These are phyloP conservation scores for Tetratostichococcus sp. DNA, from an alignment of 139 green algal species.

Conservation along the genomic window DNA sequence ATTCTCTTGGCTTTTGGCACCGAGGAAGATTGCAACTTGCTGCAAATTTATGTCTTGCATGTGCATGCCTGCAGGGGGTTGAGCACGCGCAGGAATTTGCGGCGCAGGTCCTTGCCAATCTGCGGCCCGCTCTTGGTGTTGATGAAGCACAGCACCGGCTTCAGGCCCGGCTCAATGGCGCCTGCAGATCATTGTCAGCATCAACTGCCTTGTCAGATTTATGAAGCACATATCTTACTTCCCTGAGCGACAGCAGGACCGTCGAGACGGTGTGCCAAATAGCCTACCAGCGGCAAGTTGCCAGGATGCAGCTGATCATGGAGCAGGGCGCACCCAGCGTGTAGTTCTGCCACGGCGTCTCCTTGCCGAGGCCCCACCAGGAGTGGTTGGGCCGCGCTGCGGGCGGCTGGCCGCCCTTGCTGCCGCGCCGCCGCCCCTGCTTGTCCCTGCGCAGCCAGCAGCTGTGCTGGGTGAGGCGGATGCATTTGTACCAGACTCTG, in stretches of 20 bases:
- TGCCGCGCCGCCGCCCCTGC: not conserved
- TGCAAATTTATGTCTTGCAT: no score
- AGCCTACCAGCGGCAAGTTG: no score
- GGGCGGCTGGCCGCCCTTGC: no score
- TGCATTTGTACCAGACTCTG: no score
- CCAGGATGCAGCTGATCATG: no score
- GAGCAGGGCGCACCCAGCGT: not conserved
- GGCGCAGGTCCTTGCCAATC: conserved; percentile 41
- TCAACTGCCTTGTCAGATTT: no score
- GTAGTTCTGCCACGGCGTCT: not conserved
- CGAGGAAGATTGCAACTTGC: no score
- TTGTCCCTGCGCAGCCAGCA: not conserved
- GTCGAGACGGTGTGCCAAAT: no score
- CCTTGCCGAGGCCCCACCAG: not conserved
- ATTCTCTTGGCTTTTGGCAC: no score
- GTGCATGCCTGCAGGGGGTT: conserved; percentile 80
- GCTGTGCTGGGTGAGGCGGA: no score
- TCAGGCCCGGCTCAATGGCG: not conserved
- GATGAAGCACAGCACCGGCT: conserved; percentile 38
- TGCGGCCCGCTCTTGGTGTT: conserved; percentile 77
- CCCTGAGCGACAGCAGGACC: no score
- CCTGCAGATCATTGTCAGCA: not conserved
- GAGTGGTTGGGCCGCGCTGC: not conserved
- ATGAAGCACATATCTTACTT: no score
- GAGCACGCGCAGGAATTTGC: conserved; percentile 68